Percentiles rank a stretch among this genome's conserved stretches.
Evolutionary conservation across 2,329 filamentous ascomycete genomes (phyloP).

Genomic region (Cyanodermella asteris): DNA sequence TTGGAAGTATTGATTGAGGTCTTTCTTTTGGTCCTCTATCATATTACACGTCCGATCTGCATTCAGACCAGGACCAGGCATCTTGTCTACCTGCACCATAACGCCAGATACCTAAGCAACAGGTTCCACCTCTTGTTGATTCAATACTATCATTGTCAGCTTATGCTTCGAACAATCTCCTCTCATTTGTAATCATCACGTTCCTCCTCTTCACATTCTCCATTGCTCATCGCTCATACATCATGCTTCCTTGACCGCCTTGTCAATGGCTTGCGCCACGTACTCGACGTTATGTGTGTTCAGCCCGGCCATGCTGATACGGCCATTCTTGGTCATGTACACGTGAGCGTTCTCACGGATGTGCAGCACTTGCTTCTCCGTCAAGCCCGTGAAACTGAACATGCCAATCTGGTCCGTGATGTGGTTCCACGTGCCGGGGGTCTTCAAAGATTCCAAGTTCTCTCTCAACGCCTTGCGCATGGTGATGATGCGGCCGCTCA

Average conservation of each 20-base stretch:
- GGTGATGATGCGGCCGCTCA: constrained; percentile 83
- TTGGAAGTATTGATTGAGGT: too few relatives aligned
- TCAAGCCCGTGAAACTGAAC: constrained; percentile 61
- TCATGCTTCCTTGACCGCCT: constrained; percentile 38
- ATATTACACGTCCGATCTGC: too few relatives aligned
- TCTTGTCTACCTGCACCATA: too few relatives aligned
- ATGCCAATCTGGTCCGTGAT: constrained; percentile 98
- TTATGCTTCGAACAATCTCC: too few relatives aligned
- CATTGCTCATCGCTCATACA: constrained; percentile 1
- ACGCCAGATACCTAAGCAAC: too few relatives aligned
- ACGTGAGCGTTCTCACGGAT: constrained; percentile 27
- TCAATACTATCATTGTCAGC: too few relatives aligned
- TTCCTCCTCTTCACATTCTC: background rate
- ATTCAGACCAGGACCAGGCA: too few relatives aligned
- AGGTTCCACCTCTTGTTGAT: too few relatives aligned
- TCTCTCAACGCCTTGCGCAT: constrained; percentile 64
- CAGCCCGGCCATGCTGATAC: constrained; percentile 95
- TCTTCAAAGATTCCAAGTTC: constrained; percentile 60
- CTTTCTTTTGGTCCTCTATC: too few relatives aligned
- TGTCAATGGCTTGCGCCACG: constrained; percentile 73
- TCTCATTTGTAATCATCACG: background rate
- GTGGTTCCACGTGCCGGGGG: constrained; percentile 85
- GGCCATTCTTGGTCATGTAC: constrained; percentile 73
- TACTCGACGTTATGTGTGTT: constrained; percentile 86
- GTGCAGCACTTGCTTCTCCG: constrained; percentile 23